Base-by-base conservation (phyloP, 768 basidiomycete species). In the Obba rivulosa region DNA sequence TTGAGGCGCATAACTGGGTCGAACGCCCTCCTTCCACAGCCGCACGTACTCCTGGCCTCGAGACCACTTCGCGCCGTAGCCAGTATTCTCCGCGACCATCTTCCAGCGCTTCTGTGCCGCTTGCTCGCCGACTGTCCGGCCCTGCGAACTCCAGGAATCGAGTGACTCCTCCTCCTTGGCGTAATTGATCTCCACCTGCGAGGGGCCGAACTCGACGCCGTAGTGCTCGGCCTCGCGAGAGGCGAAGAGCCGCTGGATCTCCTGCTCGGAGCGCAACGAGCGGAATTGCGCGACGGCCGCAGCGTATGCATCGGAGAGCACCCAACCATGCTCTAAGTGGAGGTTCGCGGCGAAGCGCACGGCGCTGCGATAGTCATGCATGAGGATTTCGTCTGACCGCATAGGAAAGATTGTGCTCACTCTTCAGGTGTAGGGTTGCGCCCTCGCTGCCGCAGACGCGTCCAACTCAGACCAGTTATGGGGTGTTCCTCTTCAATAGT, bases 401-500 rank as follows among this genome's bases (percentile, higher is more conserved):
- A 20, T 20, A 49, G 24, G 39, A 37, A 8, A 42, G 16, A 16
- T 23, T 49, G 25, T 8, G 74, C 90, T 64, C 64, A 97, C 95
- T 98, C 92, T 74, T 98, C 95, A 4, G 91, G 76, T 10, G 76
- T 76, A 8, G 95, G 94, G 61, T 90, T 90, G 38, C 77, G 75
- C 20, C 87, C 87, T 48, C 88, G 73, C 67, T 98, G 93, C 53
- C 80, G 69, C 52, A 99, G 66, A 55, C 86, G 72, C 46, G 75
- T 83, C 96, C 96, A 99, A 18, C 70, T 68, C 41, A 60, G 55
- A 0, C 86, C 92, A 28, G 61, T 66, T 2, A 87, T 60, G 14
- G 75, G 73, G 58, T 85, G 79, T 37, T 77, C 71, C 17, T 73
- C 68, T 59, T 77, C 73, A 43, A 89, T 72, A 16, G 63, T 64